A percentile compares a stretch with the other conserved stretches of the same genome.
Conservation (phyloP, 2,329 filamentous ascomycete genomes). For the Aureobasidium melanogenum region DNA sequence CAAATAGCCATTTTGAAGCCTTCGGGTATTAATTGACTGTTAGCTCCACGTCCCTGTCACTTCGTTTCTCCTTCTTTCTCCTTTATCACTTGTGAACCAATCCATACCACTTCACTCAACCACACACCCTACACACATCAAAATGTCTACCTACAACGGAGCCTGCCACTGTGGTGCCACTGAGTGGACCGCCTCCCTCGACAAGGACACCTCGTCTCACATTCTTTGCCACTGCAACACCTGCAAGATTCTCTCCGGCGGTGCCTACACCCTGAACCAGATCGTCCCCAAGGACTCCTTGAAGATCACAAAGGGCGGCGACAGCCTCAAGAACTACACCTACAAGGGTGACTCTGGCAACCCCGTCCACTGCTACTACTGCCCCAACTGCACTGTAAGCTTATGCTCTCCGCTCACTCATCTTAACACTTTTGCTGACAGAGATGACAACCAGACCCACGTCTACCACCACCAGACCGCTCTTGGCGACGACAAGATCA, state of each 20-base stretch:
- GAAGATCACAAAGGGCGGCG: slow-evolving; percentile 43
- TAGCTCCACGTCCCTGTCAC: not conserved
- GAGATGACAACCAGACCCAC: slow-evolving; percentile 23
- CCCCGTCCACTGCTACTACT: slow-evolving; percentile 49
- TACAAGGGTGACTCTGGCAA: slow-evolving; percentile 51
- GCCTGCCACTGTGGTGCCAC: slow-evolving; percentile 48
- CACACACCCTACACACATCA: not conserved
- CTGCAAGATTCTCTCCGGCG: slow-evolving; percentile 45
- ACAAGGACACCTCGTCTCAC: slow-evolving; percentile 36
- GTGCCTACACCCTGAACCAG: slow-evolving; percentile 46
- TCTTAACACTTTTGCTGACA: not conserved
- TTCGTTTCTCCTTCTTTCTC: not conserved
- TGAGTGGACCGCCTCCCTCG: slow-evolving; percentile 43
- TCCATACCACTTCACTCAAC: not conserved
- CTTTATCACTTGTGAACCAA: not conserved
- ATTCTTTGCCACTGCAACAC: slow-evolving; percentile 48
- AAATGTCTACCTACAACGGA: slow-evolving; percentile 40
- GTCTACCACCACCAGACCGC: slow-evolving; percentile 48
- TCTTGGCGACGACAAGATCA: slow-evolving; percentile 42
- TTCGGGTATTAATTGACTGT: not conserved
- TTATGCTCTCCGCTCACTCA: slow-evolving; percentile 13
- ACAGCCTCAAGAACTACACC: slow-evolving; percentile 41
- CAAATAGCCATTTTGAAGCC: not conserved
- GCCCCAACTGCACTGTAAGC: slow-evolving; percentile 42
- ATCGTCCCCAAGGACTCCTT: slow-evolving; percentile 42